Conservation (phyloP, 148 eudicot species). For the Nepenthes gracilis region DNA sequence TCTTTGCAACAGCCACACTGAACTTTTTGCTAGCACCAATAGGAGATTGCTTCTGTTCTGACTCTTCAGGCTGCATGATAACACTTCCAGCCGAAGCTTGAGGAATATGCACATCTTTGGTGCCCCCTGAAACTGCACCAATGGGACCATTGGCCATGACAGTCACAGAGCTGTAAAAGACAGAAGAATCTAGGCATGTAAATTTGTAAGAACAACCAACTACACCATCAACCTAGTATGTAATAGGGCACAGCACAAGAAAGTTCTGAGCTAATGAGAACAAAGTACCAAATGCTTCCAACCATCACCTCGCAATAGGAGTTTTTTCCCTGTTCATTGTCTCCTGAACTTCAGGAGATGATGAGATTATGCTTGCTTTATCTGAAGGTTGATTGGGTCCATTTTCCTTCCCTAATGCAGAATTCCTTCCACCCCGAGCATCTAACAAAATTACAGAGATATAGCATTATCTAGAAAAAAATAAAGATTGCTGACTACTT, state of each 20-base stretch:
- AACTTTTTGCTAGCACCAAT: conserved; percentile 20
- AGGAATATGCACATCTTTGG: conserved; percentile 13
- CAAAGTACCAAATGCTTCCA: neutral
- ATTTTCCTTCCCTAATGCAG: conserved; percentile 39
- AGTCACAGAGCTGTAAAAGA: conserved; percentile 36
- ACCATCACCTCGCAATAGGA: conserved; percentile 33
- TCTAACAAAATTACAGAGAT: conserved; percentile 16
- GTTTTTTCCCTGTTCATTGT: conserved; percentile 20
- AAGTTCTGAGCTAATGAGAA: conserved; percentile 1
- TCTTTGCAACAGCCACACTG: conserved; percentile 11
- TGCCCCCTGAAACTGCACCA: conserved; percentile 30
- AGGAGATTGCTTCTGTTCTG: conserved; percentile 15
- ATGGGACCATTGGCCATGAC: conserved; percentile 33
- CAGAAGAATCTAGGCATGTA: conserved; percentile 11
- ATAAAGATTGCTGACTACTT: neutral
- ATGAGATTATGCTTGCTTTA: conserved; percentile 15
- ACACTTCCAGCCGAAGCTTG: conserved; percentile 19
- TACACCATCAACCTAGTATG: conserved; percentile 2
- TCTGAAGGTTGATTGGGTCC: conserved; percentile 32
- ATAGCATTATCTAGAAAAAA: neutral
- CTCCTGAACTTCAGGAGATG: conserved; percentile 32
- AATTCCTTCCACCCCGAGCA: conserved; percentile 40
- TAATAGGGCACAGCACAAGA: neutral
- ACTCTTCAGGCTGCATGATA: conserved; percentile 14
- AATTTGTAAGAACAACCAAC: conserved; percentile 7